These are phyloP conservation scores for Melampsora americana DNA, from an alignment of 1,284 basidiomycete genomes.

Conservation along the genomic window DNA sequence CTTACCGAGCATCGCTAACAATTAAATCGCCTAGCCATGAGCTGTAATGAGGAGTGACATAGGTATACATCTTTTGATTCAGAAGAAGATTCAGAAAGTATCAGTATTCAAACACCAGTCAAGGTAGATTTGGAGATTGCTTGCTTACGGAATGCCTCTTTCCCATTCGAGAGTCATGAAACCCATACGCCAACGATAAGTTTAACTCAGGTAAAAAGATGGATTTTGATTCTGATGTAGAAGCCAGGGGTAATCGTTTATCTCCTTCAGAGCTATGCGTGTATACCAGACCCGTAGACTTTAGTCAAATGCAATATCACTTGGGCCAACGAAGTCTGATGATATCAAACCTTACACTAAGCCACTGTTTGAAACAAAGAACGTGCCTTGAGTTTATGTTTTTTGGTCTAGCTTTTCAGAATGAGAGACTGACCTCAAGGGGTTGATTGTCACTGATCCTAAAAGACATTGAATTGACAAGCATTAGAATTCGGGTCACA, in stretches of 20 bases:
- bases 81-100: not conserved
- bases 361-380: conserved; percentile 3
- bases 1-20: not conserved
- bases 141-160: conserved; percentile 20
- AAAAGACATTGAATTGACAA: too few relatives aligned
- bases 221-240: conserved; percentile 29
- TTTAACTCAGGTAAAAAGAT: conserved; percentile 18
- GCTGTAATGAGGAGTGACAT: conserved; percentile 26
- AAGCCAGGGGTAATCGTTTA: conserved; percentile 15
- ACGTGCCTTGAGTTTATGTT: not conserved
- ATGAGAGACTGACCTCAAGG: conserved; percentile 15
- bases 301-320: not conserved
- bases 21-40: conserved; percentile 37
- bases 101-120: not conserved
- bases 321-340: not conserved
- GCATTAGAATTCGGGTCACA: not conserved
- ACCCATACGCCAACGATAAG: conserved; percentile 24
- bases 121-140: not conserved
- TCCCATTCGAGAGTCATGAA: conserved; percentile 39
- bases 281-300: not conserved
- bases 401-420: not conserved
- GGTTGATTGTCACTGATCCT: conserved; percentile 32
- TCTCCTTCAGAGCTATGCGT: conserved; percentile 9
- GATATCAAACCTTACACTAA: conserved; percentile 30
- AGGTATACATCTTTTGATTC: conserved; percentile 25